These are phyloP conservation scores for Phytopythium aichiense DNA, from an alignment of 352 stramenopile species.

Conservation along the genomic window DNA sequence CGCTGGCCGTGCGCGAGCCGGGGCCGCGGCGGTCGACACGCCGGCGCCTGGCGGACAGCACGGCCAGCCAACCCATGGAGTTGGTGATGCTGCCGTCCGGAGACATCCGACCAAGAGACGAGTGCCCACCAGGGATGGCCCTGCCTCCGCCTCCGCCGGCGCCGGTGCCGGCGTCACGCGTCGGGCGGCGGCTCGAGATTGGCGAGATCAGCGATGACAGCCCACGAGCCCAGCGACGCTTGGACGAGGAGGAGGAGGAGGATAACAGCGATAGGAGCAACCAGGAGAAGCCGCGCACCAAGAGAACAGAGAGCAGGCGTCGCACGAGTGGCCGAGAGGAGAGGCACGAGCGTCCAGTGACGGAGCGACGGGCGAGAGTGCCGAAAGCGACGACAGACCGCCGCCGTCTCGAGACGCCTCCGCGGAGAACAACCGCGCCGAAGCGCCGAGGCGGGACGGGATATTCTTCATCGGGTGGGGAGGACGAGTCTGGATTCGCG, in stretches of 20 bases:
- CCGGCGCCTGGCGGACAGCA: conserved; percentile 1
- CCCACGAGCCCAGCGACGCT: neutral
- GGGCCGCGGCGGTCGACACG: neutral
- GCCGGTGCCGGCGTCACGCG: neutral
- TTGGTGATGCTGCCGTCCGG: conserved; percentile 57
- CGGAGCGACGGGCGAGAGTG: neutral
- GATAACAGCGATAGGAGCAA: conserved; percentile 4
- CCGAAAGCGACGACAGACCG: neutral
- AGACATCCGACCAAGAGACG: conserved; percentile 53
- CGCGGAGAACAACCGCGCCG: neutral
- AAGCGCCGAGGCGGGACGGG: no score
- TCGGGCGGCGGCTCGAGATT: neutral
- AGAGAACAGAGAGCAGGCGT: conserved; percentile 8
- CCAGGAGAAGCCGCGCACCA: conserved; percentile 2
- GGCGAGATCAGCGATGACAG: conserved; percentile 1
- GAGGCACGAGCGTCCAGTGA: neutral
- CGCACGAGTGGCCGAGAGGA: neutral
- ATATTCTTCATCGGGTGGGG: neutral
- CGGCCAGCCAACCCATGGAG: conserved; percentile 37
- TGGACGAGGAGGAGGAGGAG: conserved; percentile 1
- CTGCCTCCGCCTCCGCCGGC: conserved; percentile 15
- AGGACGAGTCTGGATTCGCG: neutral
- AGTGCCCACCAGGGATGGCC: conserved; percentile 42
- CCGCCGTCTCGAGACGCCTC: neutral
- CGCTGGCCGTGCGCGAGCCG: neutral